Evolutionary conservation across 805 yeast genomes (phyloP), one percentile per base, ranked within the genome.

Genomic region (Metschnikowia bowlesiae): DNA sequence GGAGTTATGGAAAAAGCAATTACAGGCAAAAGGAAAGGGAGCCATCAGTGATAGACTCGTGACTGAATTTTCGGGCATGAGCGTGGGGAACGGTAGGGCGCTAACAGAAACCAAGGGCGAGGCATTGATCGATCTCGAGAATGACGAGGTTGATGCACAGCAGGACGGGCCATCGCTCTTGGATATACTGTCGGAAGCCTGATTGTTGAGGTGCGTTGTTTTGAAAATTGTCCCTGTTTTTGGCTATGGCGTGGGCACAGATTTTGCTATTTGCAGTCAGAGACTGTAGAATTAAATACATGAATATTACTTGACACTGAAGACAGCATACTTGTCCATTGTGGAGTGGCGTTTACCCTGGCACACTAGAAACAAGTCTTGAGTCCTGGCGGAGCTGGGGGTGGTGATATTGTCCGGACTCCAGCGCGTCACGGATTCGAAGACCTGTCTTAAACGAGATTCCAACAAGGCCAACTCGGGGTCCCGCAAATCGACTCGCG

Each of bases 1-100:
- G 34, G 69, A 71, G 10, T 65, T 70, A 50, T 92, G 99, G 98
- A 87, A 87, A 67, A 66, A 73, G 13, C 65, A 74, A 40, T 74
- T 92, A 51, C 62, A 47, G 2, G 61, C 68, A 11, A 67, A 71
- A 36, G 87, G 85, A 37, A 83, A 86, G 58, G 63, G 65, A 1
- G 70, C 74, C 46, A 71, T 88, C 43, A 84, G 91, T 48, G 82
- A 79, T 9, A 79, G 92, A 67, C 72, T 91, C 48, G 62, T 72
- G 44, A 66, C 70, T 22, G 82, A 82, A 35, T 59, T 67, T 41
- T 43, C 57, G 16, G 54, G 47, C 6, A 53, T 62, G 55, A 51
- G 46, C 34, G 54, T 61, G 14, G 39, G 54, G 39, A 52, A 57
- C 31, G 62, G 62, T 6, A 39, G 31, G 35, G 40, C n/a, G 22